Evolutionary conservation across 139 green algal species (phyloP).

Genomic region (Haematococcus lacustris): DNA sequence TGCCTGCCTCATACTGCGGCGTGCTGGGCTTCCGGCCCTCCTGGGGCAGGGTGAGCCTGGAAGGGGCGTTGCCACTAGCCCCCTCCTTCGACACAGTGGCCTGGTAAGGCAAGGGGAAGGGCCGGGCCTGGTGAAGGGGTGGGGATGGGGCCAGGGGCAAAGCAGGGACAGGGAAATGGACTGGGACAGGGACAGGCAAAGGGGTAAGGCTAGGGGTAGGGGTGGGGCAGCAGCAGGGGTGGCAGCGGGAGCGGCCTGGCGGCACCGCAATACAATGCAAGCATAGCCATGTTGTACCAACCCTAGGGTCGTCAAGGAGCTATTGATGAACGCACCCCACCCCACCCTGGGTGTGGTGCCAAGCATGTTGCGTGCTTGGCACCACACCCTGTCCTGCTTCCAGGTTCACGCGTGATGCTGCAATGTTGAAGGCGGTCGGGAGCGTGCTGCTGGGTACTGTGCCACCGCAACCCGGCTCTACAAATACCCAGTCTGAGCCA

Average conservation of each 20-base stretch:
- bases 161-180: not conserved
- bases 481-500: too few species aligned
- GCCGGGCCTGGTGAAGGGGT: not conserved
- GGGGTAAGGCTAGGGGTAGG: constrained; percentile 14
- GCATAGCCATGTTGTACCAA: too few species aligned
- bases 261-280: too few species aligned
- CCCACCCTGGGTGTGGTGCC: too few species aligned
- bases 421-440: not conserved
- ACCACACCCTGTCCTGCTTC: too few species aligned
- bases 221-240: constrained; percentile 30
- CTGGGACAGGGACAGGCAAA: constrained; percentile 21
- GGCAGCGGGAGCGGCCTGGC: not conserved
- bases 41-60: constrained; percentile 62
- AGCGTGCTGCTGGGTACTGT: not conserved
- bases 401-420: not conserved
- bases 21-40: constrained; percentile 81
- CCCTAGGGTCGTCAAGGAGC: too few species aligned
- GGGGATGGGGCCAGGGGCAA: not conserved
- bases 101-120: constrained; percentile 32
- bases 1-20: constrained; percentile 84
- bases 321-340: too few species aligned
- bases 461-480: too few species aligned
- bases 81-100: constrained; percentile 71
- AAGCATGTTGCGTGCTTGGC: too few species aligned
- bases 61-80: constrained; percentile 59